These are phyloP conservation scores for Periconia sp. DNA, from an alignment of 2,329 filamentous ascomycete genomes.

Conservation along the genomic window DNA sequence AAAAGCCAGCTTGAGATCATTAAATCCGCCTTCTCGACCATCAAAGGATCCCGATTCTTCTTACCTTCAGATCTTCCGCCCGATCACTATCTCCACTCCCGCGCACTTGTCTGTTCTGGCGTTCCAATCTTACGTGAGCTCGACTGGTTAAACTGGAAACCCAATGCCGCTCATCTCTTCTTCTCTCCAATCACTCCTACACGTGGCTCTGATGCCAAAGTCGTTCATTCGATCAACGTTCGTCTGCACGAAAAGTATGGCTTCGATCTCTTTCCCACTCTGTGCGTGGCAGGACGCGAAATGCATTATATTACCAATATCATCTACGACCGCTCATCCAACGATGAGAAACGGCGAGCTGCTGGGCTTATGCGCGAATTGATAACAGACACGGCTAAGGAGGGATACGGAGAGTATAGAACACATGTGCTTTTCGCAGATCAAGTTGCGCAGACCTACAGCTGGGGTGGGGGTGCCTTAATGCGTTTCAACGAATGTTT, in stretches of 20 bases:
- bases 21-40: conserved; percentile 50
- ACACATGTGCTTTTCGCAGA: conserved; percentile 56
- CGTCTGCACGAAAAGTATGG: conserved; percentile 36
- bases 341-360: conserved; percentile 46
- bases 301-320: conserved; percentile 64
- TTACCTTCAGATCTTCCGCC: conserved; percentile 36
- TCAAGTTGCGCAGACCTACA: conserved; percentile 54
- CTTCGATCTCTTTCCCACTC: conserved; percentile 59
- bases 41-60: conserved; percentile 52
- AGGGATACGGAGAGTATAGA: conserved; percentile 55
- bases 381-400: conserved; percentile 48
- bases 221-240: conserved; percentile 24
- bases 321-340: conserved; percentile 55
- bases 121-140: conserved; percentile 46
- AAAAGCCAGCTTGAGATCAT: conserved; percentile 46
- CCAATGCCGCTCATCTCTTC: conserved; percentile 59
- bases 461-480: conserved; percentile 49
- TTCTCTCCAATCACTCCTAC: conserved; percentile 61
- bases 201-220: conserved; percentile 52
- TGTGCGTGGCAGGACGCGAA: conserved; percentile 59
- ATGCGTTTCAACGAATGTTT: conserved; percentile 53
- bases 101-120: conserved; percentile 43
- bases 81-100: conserved; percentile 46
- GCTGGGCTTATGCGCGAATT: conserved; percentile 45
- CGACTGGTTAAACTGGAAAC: conserved; percentile 58